phyloP scores from a whole-genome alignment of 805 yeast species.

The Candida glaebosa region DNA sequence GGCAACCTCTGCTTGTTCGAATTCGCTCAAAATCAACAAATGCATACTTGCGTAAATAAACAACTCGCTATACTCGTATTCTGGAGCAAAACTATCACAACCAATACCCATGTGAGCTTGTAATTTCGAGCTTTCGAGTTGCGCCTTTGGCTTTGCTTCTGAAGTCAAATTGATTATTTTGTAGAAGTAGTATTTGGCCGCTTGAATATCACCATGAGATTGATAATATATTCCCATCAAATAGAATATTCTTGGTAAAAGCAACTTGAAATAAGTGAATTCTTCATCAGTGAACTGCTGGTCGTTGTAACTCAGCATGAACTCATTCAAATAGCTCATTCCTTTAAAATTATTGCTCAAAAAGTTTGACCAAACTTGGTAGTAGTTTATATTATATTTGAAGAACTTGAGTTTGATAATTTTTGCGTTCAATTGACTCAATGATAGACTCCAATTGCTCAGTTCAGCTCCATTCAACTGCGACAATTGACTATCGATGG shows the following conservation, averaged over 20 bases:
- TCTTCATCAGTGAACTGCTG: constrained; percentile 39
- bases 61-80: constrained; percentile 23
- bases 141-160: constrained; percentile 1
- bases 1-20: constrained; percentile 13
- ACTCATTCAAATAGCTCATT: constrained; percentile 23
- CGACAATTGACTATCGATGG: constrained; percentile 24
- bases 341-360: constrained; percentile 21
- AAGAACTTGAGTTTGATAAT: constrained; percentile 27
- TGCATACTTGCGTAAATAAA: constrained; percentile 27
- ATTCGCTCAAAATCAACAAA: constrained; percentile 23
- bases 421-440: constrained; percentile 19
- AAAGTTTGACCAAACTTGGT: constrained; percentile 36
- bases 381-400: constrained; percentile 27
- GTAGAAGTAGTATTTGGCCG: constrained; percentile 38
- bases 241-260: constrained; percentile 37
- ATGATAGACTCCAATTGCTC: constrained; percentile 8
- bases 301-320: constrained; percentile 33
- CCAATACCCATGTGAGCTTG: constrained; percentile 23
- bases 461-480: constrained; percentile 7
- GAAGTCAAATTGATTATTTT: constrained; percentile 26
- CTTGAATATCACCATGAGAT: constrained; percentile 27
- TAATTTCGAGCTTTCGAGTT: constrained; percentile 8
- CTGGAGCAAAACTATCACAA: constrained; percentile 16
- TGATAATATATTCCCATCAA: constrained; percentile 41
- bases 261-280: constrained; percentile 27